phyloP scores from a whole-genome alignment of 2,329 filamentous ascomycete genomes.

The Podosphaera leucotricha region DNA sequence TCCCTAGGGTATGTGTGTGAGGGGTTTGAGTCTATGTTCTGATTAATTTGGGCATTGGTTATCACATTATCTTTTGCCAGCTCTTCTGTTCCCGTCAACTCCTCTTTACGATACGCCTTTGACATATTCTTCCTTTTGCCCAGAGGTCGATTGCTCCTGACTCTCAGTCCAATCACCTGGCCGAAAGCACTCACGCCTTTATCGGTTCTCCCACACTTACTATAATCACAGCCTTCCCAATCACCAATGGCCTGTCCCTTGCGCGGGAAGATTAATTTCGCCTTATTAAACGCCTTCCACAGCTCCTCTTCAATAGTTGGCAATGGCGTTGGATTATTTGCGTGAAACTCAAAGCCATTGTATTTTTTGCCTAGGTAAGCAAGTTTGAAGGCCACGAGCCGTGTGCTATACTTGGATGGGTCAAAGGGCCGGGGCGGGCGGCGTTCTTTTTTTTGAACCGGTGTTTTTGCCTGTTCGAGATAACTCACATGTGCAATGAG shows the following conservation, averaged over 20 bases:
- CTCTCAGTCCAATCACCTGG: constrained; percentile 66
- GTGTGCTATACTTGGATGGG: constrained; percentile 55
- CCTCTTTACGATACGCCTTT: constrained; percentile 2
- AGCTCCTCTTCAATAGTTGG: constrained; percentile 82
- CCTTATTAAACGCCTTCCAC: constrained; percentile 72
- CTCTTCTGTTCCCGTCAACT: neutral
- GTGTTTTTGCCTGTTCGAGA: constrained; percentile 24
- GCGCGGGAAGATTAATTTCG: constrained; percentile 54
- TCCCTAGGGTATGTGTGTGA: constrained; percentile 11
- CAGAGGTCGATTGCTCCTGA: constrained; percentile 55
- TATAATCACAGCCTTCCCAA: constrained; percentile 72
- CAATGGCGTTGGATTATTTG: constrained; percentile 39
- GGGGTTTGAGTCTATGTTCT: constrained; percentile 1
- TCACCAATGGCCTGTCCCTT: constrained; percentile 33
- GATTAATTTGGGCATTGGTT: neutral
- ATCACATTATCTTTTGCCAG: neutral
- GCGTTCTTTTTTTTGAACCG: neutral
- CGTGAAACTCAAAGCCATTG: constrained; percentile 78
- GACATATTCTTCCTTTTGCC: constrained; percentile 13
- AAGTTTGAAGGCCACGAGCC: constrained; percentile 75
- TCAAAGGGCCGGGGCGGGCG: constrained; percentile 28
- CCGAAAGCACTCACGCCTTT: constrained; percentile 89
- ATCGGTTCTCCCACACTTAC: constrained; percentile 87
- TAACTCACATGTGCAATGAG: constrained; percentile 43
- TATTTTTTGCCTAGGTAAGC: constrained; percentile 82